phyloP scores from a whole-genome alignment of 2,329 filamentous ascomycete species.

The Aspergillus spinulosporus region DNA sequence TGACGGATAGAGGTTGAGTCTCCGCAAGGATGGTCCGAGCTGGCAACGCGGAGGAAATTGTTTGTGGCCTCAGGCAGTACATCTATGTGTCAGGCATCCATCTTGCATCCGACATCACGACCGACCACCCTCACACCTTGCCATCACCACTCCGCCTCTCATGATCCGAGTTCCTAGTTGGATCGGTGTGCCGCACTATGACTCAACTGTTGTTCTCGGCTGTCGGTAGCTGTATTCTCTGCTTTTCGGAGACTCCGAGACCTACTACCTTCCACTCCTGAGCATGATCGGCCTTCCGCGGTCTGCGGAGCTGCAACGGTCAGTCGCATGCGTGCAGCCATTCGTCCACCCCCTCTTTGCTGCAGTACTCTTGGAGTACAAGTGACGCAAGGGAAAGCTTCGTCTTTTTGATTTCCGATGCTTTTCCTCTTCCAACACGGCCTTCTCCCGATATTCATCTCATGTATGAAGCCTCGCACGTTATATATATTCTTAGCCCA shows the following conservation, averaged over 20 bases:
- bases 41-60: slow-evolving; percentile 1
- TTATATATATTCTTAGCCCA: neutral
- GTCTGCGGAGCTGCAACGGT: neutral
- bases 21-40: slow-evolving; percentile 1
- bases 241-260: too few species aligned
- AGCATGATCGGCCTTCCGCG: neutral
- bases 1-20: neutral
- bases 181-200: too few species aligned
- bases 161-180: too few species aligned
- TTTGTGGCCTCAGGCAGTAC: slow-evolving; percentile 7
- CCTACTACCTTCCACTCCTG: neutral
- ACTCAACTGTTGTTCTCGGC: too few species aligned
- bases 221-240: too few species aligned
- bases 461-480: neutral
- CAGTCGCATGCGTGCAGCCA: neutral
- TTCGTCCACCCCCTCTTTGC: neutral
- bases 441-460: neutral
- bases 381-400: neutral
- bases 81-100: neutral
- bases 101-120: too few species aligned
- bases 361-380: neutral
- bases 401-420: neutral
- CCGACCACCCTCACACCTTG: neutral
- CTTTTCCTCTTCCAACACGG: neutral
- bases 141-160: too few species aligned